Percentiles rank a stretch among this genome's conserved stretches.
These are phyloP conservation scores for Grigorovia yakushimaensis DNA, from an alignment of 805 yeast genomes.

Conservation along the genomic window DNA sequence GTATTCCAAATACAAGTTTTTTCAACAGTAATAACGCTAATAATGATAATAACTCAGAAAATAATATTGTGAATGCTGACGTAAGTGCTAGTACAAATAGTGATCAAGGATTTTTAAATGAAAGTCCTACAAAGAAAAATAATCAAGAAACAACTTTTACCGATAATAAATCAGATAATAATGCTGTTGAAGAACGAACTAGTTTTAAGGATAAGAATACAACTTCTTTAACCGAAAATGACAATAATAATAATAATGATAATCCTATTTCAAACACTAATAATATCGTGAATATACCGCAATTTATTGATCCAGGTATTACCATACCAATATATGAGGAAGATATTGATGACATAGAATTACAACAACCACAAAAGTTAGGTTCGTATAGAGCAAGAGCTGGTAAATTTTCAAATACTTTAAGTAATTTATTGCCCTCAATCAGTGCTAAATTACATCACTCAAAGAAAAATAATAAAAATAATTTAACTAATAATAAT, in stretches of 20 bases:
- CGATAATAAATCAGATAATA: neutral
- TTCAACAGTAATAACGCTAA: neutral
- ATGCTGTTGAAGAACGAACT: neutral
- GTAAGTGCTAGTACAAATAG: neutral
- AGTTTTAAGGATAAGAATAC: neutral
- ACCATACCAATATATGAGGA: slow-evolving; percentile 29
- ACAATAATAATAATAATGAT: neutral
- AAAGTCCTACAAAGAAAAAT: neutral
- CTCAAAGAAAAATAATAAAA: slow-evolving; percentile 13
- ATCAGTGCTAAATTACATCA: slow-evolving; percentile 30
- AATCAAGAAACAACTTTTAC: neutral
- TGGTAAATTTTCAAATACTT: slow-evolving; percentile 30
- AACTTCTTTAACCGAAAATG: neutral
- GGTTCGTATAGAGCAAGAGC: slow-evolving; percentile 30
- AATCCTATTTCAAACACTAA: neutral
- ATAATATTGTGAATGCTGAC: neutral
- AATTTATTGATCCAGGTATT: slow-evolving; percentile 27
- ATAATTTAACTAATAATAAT: slow-evolving; percentile 3
- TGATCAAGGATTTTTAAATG: neutral
- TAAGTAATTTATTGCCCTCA: slow-evolving; percentile 28
- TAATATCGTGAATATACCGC: slow-evolving; percentile 15
- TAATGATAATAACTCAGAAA: neutral
- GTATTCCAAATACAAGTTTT: neutral
- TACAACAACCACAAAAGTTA: slow-evolving; percentile 20
- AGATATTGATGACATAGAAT: slow-evolving; percentile 7